These are phyloP conservation scores for Stylonectria norvegica DNA, from an alignment of 2,329 filamentous ascomycete genomes.

Conservation along the genomic window DNA sequence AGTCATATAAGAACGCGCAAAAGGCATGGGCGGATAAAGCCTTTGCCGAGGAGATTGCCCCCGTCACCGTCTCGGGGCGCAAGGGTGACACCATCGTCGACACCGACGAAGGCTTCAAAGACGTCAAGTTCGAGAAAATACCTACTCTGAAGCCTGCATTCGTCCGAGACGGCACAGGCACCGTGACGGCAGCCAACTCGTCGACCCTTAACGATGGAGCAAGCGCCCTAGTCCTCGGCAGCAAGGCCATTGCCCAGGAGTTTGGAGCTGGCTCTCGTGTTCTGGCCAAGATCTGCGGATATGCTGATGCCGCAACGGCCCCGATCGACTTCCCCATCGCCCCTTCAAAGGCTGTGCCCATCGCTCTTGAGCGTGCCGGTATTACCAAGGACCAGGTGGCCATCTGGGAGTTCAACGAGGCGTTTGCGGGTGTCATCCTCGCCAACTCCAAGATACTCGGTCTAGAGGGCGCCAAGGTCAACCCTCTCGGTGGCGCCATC, in stretches of 20 bases:
- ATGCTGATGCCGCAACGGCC: slow-evolving; percentile 86
- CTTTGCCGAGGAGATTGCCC: slow-evolving; percentile 86
- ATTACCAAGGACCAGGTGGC: slow-evolving; percentile 90
- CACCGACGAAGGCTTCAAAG: slow-evolving; percentile 85
- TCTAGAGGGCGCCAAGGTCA: slow-evolving; percentile 75
- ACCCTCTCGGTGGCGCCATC: slow-evolving; percentile 87
- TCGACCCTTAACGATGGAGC: slow-evolving; percentile 95
- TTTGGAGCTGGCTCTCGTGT: slow-evolving; percentile 76
- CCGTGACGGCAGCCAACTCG: slow-evolving; percentile 91
- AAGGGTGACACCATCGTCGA: slow-evolving; percentile 79
- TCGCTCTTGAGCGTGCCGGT: slow-evolving; percentile 83
- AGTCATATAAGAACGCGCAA: slow-evolving; percentile 85
- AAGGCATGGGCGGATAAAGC: slow-evolving; percentile 78
- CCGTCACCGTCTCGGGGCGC: slow-evolving; percentile 77
- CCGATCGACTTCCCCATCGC: slow-evolving; percentile 93
- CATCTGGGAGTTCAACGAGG: slow-evolving; percentile 98
- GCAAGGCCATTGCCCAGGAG: slow-evolving; percentile 73
- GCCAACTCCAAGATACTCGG: slow-evolving; percentile 91
- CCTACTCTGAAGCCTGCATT: slow-evolving; percentile 88
- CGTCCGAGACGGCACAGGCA: slow-evolving; percentile 77
- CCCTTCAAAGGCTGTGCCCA: slow-evolving; percentile 85
- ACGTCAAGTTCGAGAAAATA: slow-evolving; percentile 83
- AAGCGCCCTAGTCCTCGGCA: slow-evolving; percentile 81
- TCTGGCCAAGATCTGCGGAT: slow-evolving; percentile 79
- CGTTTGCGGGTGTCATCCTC: slow-evolving; percentile 92